Percentiles rank a stretch among this genome's conserved stretches.
Evolutionary conservation across 2,329 filamentous ascomycete species (phyloP).

Genomic region (Trichoderma harzianum): DNA sequence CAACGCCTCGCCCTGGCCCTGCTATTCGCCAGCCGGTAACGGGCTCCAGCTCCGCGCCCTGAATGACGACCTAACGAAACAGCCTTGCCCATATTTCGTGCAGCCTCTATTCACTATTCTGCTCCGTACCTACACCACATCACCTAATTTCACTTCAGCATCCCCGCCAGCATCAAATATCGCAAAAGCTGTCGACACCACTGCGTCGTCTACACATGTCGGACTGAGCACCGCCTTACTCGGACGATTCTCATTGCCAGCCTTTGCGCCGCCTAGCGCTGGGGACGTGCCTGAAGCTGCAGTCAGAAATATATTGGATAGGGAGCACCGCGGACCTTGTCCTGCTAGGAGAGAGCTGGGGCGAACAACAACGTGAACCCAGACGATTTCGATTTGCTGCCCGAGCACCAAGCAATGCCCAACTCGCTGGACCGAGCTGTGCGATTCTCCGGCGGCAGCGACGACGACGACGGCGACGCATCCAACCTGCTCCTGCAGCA

Average conservation of each 20-base stretch:
- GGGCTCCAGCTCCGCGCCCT: conserved; percentile 11
- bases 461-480: conserved; percentile 35
- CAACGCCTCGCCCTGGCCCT: neutral
- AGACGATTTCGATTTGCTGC: neutral
- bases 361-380: neutral
- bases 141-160: neutral
- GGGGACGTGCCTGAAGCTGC: neutral
- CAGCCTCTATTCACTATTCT: neutral
- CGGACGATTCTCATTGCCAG: neutral
- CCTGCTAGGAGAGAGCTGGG: neutral
- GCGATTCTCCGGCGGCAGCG: conserved; percentile 48
- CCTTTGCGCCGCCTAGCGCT: neutral
- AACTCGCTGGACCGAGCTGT: conserved; percentile 55
- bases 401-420: conserved; percentile 30
- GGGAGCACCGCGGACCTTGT: neutral
- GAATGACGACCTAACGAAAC: conserved; percentile 6
- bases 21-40: conserved; percentile 9
- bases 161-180: neutral
- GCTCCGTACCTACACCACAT: neutral
- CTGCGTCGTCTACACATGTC: neutral
- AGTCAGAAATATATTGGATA: neutral
- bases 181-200: neutral
- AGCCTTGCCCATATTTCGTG: conserved; percentile 9
- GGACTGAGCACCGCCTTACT: neutral
- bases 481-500: conserved; percentile 38